Base-by-base conservation (phyloP, 1,139 yeast species). In the Williopsis jadinii region DNA sequence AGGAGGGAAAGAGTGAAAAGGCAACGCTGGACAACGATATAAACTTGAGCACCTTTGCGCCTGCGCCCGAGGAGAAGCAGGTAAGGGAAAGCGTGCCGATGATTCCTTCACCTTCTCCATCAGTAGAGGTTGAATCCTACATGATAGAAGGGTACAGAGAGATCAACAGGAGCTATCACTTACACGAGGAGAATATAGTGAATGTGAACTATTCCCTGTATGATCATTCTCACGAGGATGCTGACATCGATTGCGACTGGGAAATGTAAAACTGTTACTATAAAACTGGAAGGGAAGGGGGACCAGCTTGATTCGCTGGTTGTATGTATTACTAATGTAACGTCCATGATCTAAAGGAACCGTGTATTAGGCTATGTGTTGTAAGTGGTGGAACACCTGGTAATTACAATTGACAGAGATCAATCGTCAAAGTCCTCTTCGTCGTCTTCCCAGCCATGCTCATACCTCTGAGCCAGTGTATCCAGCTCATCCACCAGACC, bases 401-500 rank as follows among this genome's bases (percentile, higher is more conserved):
- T 6, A 6, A 19, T 19, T 19, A 4, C 24, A 13, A 19, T 8
- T 6, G 30, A 12, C 9, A 12, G 10, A 24, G 28, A 3, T 27
- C 26, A 34, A 32, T 52, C 55, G 30, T 53, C 56, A 29, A 44
- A 46, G 11, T 49, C 53, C 8, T 62, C 64, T 10, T 61, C 66
- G 28, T 63, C 58, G 32, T 70, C 75, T 36, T 67, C 68, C 66
- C 73, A 78, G 0, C 87, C 88, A 49, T 65, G 61, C 26, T 75
- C 75, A 52, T 83, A 84, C 41, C 71, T 73, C 28, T 70, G 68
- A 0, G 77, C 68, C 35, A 78, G 43, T 5, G 60, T 58, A 19
- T 71, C 73, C 13, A 84, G 56, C 31, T 71, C 72, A 41, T 85
- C 84, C 26, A 79, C 63, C 44, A 83, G 53, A 43, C 83, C 90